Base-by-base conservation (phyloP, 208 protist species). In the Leishmania lainsoni region DNA sequence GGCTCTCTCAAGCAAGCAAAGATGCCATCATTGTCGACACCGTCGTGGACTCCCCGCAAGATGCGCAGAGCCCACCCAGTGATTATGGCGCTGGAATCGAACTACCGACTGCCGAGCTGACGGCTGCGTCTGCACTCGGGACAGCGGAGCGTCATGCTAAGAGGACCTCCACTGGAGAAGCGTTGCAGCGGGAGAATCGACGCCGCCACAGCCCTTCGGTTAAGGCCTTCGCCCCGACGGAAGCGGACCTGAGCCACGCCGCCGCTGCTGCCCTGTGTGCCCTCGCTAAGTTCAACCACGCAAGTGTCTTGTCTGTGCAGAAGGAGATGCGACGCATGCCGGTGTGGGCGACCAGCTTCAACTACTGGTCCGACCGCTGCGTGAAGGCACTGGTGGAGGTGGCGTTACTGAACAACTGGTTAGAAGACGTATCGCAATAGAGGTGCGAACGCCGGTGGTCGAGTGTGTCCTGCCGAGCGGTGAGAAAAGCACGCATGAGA, bases 351-450 rank as follows among this genome's bases (percentile, higher is more conserved):
- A 69, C 39, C 5, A 81, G 70, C 71, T 91, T 96, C 78, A 87
- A 88, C 45, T 29, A 52, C 29, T 95, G 93, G 93, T 87, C 87
- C 20, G 76, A 87, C 8, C 73, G 75, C 29, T 94, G 92, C 81
- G 91, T 92, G 63, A 83, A 80, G 32, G 84, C 89, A 14, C 83
- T 97, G 75, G 89, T 95, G 20, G 85, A 95, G 79, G 79, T 95
- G 39, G 94, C 87, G 29, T 51, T 95, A 26, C 77, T 97, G 63
- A 97, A 97, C 79, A 84, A 81, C 61, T 97, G 94, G 94, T 70
- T 97, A 52, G 86, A 88, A 68, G 86, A 90, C 54, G 83, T 88
- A 17, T 63, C 63, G 26, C 80, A 39, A 51, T 77, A 61, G 35
- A 35, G 12, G 48, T 49, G 72, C 16, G 20, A 61, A 29, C 49